These are phyloP conservation scores for Blastocystis sp. DNA, from an alignment of 352 stramenopile species.

Conservation along the genomic window DNA sequence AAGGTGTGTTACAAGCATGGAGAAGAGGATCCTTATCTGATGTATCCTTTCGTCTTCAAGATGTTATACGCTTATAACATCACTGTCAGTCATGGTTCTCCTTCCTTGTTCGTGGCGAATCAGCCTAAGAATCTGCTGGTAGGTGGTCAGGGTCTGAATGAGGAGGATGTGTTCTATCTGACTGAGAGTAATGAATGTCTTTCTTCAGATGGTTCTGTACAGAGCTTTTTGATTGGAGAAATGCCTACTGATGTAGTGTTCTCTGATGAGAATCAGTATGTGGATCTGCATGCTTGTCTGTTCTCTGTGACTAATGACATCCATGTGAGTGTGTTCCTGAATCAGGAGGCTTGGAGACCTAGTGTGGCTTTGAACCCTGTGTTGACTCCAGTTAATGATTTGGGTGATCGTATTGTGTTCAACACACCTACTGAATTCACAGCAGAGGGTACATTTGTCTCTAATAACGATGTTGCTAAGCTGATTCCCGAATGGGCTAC, in stretches of 20 bases:
- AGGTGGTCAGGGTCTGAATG: not conserved
- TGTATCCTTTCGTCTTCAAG: constrained; percentile 34
- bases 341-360: not conserved
- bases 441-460: not conserved
- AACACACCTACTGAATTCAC: constrained; percentile 15
- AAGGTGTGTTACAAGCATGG: constrained; percentile 64
- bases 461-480: constrained; percentile 3
- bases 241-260: constrained; percentile 6
- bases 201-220: not conserved
- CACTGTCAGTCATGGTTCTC: not conserved
- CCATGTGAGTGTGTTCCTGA: constrained; percentile 25
- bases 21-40: constrained; percentile 34
- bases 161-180: constrained; percentile 23
- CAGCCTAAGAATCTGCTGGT: constrained; percentile 22
- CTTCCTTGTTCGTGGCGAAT: constrained; percentile 29
- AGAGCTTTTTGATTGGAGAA: not conserved
- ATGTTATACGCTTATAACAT: constrained; percentile 38
- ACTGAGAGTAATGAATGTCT: not conserved
- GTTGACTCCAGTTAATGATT: constrained; percentile 4
- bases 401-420: constrained; percentile 47
- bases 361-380: constrained; percentile 11
- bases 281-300: constrained; percentile 1
- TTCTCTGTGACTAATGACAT: not conserved
- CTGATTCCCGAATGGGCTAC: constrained; percentile 36
- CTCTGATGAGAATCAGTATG: not conserved